These are phyloP conservation scores for Gossypium stocksii DNA, from an alignment of 345 rosid species.

Conservation along the genomic window DNA sequence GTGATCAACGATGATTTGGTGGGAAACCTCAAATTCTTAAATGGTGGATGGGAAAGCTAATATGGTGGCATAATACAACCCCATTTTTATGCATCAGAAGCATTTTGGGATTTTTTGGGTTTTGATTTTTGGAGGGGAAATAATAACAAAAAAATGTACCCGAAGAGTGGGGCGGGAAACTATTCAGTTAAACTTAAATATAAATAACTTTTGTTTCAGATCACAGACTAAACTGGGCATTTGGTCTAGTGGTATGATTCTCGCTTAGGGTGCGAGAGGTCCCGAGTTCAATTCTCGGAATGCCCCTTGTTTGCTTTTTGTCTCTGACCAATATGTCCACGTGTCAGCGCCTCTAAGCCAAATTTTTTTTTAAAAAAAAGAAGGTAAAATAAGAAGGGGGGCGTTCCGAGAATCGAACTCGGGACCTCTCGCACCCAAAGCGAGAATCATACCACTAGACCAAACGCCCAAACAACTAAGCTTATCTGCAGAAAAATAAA, in stretches of 20 bases:
- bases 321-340: too few species aligned
- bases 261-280: slow-evolving; percentile 89
- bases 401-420: slow-evolving; percentile 70
- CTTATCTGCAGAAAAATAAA: accelerated
- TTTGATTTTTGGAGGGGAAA: slow-evolving; percentile 4
- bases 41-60: background rate
- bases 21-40: background rate
- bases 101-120: background rate
- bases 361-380: too few species aligned
- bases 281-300: slow-evolving; percentile 69
- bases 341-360: too few species aligned
- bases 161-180: too few species aligned
- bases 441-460: slow-evolving; percentile 22
- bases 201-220: too few species aligned
- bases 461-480: background rate
- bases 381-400: slow-evolving; percentile 20
- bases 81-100: background rate
- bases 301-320: slow-evolving; percentile 27
- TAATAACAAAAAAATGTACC: too few species aligned
- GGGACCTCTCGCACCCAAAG: slow-evolving; percentile 89
- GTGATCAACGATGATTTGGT: background rate
- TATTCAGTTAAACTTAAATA: too few species aligned
- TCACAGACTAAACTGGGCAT: slow-evolving; percentile 16
- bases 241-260: slow-evolving; percentile 88
- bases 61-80: background rate